Conservation (phyloP, 202 grass and related monocot species). For the Panicum virgatum region DNA sequence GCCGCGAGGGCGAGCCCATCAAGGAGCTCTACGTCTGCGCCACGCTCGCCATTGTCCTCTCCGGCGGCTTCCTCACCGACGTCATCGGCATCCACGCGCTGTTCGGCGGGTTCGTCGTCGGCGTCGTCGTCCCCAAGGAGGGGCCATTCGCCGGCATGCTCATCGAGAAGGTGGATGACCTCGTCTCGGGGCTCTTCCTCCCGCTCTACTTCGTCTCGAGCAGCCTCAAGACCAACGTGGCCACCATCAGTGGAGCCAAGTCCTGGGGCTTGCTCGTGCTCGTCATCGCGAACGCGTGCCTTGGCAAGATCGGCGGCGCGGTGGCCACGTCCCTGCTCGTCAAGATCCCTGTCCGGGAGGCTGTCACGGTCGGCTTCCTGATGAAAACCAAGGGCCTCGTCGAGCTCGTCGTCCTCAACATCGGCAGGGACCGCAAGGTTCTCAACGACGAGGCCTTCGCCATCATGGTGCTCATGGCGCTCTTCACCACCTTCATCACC, state of each 20-base stretch:
- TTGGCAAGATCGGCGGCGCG: conserved; percentile 76
- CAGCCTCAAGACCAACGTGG: conserved; percentile 81
- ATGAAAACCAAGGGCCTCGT: conserved; percentile 98
- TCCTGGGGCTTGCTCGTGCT: conserved; percentile 78
- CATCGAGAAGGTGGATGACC: conserved; percentile 83
- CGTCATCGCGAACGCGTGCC: conserved; percentile 68
- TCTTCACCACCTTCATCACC: conserved; percentile 93
- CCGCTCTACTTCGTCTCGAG: conserved; percentile 91
- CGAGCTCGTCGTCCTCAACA: conserved; percentile 95
- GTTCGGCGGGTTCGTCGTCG: conserved; percentile 80
- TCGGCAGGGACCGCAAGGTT: conserved; percentile 75
- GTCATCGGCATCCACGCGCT: conserved; percentile 80
- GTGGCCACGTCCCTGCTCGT: conserved; percentile 43
- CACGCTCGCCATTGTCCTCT: conserved; percentile 65
- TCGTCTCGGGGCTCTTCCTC: conserved; percentile 80
- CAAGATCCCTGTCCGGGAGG: conserved; percentile 59
- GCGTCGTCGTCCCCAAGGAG: conserved; percentile 77
- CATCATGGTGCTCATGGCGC: conserved; percentile 86
- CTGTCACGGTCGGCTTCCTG: conserved; percentile 67
- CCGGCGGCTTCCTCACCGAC: conserved; percentile 66
- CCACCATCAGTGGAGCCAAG: conserved; percentile 59
- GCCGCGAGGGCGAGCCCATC: conserved; percentile 63
- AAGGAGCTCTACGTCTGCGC: conserved; percentile 73
- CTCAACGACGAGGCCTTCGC: conserved; percentile 83
- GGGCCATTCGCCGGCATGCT: conserved; percentile 69